A percentile compares a stretch with the other conserved stretches of the same genome.
phyloP scores from a whole-genome alignment of 2,329 filamentous ascomycete genomes.

The Endoconidiophora laricicola region DNA sequence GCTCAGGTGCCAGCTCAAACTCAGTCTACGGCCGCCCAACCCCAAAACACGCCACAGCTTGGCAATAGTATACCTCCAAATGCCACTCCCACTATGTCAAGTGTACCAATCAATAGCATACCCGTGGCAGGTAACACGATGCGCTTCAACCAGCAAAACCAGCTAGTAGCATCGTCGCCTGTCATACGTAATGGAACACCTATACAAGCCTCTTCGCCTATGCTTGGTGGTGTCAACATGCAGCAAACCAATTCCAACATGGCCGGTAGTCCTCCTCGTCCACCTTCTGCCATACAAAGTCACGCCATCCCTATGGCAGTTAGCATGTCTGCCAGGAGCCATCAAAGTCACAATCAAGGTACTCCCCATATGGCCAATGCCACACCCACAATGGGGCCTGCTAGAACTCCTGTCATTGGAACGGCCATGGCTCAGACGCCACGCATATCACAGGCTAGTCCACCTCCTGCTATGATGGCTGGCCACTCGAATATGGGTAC shows the following conservation, averaged over 20 bases:
- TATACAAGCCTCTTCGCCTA: conserved; percentile 48
- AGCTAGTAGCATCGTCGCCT: conserved; percentile 45
- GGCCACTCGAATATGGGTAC: conserved; percentile 31
- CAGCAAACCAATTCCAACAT: conserved; percentile 50
- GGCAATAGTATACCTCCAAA: conserved; percentile 11
- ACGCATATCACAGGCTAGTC: conserved; percentile 45
- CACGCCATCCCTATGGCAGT: conserved; percentile 40
- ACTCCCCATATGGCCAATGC: conserved; percentile 45
- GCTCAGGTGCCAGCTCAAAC: conserved; percentile 7
- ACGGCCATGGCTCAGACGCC: conserved; percentile 38
- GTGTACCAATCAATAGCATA: conserved; percentile 22
- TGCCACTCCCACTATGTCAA: conserved; percentile 9
- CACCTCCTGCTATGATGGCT: conserved; percentile 41
- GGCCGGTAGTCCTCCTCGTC: conserved; percentile 49
- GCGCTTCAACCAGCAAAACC: conserved; percentile 41
- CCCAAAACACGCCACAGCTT: conserved; percentile 11
- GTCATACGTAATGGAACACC: conserved; percentile 46
- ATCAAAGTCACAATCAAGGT: conserved; percentile 47
- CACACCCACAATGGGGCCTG: conserved; percentile 43
- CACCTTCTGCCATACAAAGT: conserved; percentile 47
- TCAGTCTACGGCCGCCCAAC: conserved; percentile 1
- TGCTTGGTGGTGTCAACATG: conserved; percentile 46
- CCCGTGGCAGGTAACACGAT: conserved; percentile 13
- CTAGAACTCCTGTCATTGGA: conserved; percentile 37
- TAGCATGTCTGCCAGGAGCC: conserved; percentile 47